A percentile compares a stretch with the other conserved stretches of the same genome.
Evolutionary conservation across 2,329 filamentous ascomycete genomes (phyloP).

Genomic region (Sporothrix sp.): DNA sequence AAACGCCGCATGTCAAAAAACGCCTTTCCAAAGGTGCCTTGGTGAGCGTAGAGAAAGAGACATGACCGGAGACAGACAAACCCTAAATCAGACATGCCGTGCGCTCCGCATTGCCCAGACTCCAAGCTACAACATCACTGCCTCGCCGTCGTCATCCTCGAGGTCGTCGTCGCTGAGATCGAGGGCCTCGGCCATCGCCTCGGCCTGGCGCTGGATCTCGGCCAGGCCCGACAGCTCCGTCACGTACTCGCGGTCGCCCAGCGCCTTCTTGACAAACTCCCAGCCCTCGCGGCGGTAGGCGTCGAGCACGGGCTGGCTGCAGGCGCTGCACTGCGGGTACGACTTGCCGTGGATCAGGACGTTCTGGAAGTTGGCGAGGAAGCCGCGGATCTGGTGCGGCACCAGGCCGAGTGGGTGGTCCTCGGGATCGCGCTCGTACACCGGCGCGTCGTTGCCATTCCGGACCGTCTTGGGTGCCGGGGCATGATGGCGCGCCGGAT

Average conservation of each 20-base stretch:
- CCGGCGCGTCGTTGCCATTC: conserved; percentile 27
- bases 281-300: conserved; percentile 61
- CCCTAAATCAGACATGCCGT: too few relatives aligned
- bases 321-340: conserved; percentile 75
- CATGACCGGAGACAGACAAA: too few relatives aligned
- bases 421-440: conserved; percentile 45
- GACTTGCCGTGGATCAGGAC: conserved; percentile 63
- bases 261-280: conserved; percentile 65
- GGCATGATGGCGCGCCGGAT: conserved; percentile 59
- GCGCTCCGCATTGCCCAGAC: too few relatives aligned
- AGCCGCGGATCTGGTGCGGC: conserved; percentile 73
- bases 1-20: background rate
- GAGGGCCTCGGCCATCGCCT: conserved; percentile 41
- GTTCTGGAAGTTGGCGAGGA: conserved; percentile 63
- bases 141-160: conserved; percentile 42
- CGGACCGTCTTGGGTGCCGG: conserved; percentile 39
- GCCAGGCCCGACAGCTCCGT: conserved; percentile 65
- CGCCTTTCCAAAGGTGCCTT: too few relatives aligned
- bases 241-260: conserved; percentile 69
- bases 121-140: conserved; percentile 43
- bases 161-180: conserved; percentile 54
- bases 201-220: conserved; percentile 56
- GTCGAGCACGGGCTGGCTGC: conserved; percentile 58
- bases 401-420: conserved; percentile 58
- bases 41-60: too few relatives aligned